phyloP scores from a whole-genome alignment of 2,329 filamentous ascomycete genomes.

The Tothia fuscella region DNA sequence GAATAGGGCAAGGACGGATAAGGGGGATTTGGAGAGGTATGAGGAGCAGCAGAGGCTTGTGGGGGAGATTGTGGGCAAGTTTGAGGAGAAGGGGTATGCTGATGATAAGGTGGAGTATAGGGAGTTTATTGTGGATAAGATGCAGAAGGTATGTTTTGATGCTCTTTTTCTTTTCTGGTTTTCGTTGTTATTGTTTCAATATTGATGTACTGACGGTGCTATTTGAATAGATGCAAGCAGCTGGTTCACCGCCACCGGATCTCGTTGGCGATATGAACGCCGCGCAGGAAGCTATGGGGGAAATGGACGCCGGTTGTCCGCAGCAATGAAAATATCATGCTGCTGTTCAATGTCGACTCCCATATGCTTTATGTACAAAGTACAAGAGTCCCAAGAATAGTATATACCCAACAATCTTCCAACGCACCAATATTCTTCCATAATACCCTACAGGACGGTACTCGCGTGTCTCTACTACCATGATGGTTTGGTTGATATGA shows the following conservation, averaged over 20 bases:
- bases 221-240: constrained; percentile 82
- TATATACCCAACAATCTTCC: no score
- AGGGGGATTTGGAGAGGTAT: constrained; percentile 68
- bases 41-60: constrained; percentile 70
- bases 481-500: no score
- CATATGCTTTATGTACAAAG: no score
- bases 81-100: constrained; percentile 69
- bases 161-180: not conserved
- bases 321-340: constrained; percentile 50
- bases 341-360: no score
- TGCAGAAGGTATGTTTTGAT: constrained; percentile 75
- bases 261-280: constrained; percentile 82
- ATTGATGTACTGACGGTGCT: constrained; percentile 12
- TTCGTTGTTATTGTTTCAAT: not conserved
- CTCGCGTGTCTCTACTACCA: no score
- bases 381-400: no score
- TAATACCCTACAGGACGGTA: no score
- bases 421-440: no score
- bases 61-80: constrained; percentile 74
- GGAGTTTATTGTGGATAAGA: constrained; percentile 89
- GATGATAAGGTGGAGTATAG: constrained; percentile 73
- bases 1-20: constrained; percentile 52
- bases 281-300: constrained; percentile 54
- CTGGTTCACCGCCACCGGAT: constrained; percentile 80
- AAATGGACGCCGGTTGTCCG: constrained; percentile 48